phyloP scores from a whole-genome alignment of 345 rosid genomes.

The Citrus trifoliata region DNA sequence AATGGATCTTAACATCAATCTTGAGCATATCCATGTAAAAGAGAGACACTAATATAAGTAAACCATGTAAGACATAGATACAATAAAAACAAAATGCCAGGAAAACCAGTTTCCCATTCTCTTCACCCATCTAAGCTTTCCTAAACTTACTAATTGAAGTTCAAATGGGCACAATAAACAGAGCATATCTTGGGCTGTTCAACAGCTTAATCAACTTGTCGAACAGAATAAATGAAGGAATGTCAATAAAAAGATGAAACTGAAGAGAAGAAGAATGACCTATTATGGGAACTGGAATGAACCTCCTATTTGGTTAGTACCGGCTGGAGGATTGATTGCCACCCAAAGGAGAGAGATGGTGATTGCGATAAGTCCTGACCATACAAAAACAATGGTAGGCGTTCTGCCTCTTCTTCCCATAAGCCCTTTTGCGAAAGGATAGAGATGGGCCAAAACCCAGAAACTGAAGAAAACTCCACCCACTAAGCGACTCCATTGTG shows the following conservation, averaged over 20 bases:
- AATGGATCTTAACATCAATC: background rate
- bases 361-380: conserved; percentile 95
- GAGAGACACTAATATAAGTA: background rate
- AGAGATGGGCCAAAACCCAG: conserved; percentile 99
- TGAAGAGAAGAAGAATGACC: conserved; percentile 27
- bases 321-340: conserved; percentile 86
- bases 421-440: conserved; percentile 93
- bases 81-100: conserved; percentile 6
- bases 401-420: conserved; percentile 99
- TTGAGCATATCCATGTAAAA: background rate
- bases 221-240: conserved; percentile 24
- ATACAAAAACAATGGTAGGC: conserved; percentile 91
- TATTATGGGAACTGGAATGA: conserved; percentile 85
- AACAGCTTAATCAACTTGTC: conserved; percentile 7
- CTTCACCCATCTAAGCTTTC: background rate
- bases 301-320: conserved; percentile 72
- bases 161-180: conserved; percentile 15
- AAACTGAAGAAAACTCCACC: conserved; percentile 99
- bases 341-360: conserved; percentile 98
- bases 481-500: conserved; percentile 80
- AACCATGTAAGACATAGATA: background rate
- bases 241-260: conserved; percentile 5
- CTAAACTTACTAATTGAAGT: background rate
- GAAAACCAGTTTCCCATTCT: conserved; percentile 10
- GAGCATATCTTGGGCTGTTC: conserved; percentile 17